phyloP scores from a whole-genome alignment of 2,329 filamentous ascomycete genomes.

The Xylariaceae sp. region DNA sequence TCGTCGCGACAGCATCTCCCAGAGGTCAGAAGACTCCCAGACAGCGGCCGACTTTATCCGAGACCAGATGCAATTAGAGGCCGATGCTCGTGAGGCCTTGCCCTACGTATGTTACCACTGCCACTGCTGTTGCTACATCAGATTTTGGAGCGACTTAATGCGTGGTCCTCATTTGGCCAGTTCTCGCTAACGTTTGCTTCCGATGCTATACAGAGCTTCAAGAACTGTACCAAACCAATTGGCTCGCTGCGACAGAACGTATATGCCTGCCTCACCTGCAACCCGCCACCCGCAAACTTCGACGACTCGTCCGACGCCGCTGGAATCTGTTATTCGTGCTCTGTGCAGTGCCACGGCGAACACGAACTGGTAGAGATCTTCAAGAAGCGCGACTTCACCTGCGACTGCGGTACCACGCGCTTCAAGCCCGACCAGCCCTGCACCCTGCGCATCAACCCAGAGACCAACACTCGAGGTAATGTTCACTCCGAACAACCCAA shows the following conservation, averaged over 20 bases:
- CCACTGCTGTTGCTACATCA: not conserved
- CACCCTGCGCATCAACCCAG: conserved; percentile 64
- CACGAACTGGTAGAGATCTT: conserved; percentile 95
- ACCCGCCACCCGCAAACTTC: conserved; percentile 63
- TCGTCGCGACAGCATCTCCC: conserved; percentile 56
- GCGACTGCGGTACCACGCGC: conserved; percentile 89
- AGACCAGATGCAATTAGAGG: conserved; percentile 83
- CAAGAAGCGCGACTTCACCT: conserved; percentile 89
- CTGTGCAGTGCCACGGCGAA: conserved; percentile 92
- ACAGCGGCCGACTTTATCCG: conserved; percentile 80
- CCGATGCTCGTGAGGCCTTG: conserved; percentile 88
- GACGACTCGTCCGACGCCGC: conserved; percentile 64
- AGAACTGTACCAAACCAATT: conserved; percentile 85
- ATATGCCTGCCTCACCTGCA: conserved; percentile 92
- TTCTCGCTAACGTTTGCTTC: conserved; percentile 16
- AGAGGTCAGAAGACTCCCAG: conserved; percentile 56
- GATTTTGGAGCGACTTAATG: not conserved
- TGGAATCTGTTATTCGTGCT: conserved; percentile 93
- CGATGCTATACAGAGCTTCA: conserved; percentile 67
- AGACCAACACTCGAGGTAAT: conserved; percentile 68
- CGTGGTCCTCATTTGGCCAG: conserved; percentile 12
- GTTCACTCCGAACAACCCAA: conserved; percentile 72
- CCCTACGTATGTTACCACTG: conserved; percentile 65
- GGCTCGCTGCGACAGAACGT: conserved; percentile 82
- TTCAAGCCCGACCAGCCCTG: conserved; percentile 65